Evolutionary conservation across 352 stramenopile genomes (phyloP).

Genomic region (Blastocystis hominis): DNA sequence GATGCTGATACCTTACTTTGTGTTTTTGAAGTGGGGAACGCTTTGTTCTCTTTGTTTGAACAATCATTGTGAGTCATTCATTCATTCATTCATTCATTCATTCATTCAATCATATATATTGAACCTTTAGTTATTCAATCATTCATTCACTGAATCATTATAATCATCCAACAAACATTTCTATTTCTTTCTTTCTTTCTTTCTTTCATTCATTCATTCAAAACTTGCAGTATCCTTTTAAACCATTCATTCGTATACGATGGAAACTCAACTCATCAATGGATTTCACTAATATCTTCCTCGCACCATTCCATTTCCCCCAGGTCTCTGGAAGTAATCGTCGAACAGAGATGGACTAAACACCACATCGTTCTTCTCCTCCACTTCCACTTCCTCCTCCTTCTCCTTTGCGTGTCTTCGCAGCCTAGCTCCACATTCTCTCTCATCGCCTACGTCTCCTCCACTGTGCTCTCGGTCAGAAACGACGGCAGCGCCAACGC

Average conservation of each 20-base stretch:
- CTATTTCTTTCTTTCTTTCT: no score
- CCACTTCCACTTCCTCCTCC: background rate
- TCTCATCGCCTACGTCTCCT: background rate
- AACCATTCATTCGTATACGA: no score
- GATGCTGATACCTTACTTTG: conserved; percentile 46
- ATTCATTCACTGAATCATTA: no score
- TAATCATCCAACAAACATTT: no score
- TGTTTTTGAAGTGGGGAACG: background rate
- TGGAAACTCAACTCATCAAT: no score
- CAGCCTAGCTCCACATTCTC: background rate
- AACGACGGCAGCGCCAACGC: background rate
- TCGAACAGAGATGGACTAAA: background rate
- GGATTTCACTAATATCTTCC: no score
- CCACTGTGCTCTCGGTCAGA: conserved; percentile 10
- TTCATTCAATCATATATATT: background rate
- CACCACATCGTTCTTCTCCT: background rate
- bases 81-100: no score
- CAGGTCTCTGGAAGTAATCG: background rate
- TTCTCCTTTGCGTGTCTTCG: background rate
- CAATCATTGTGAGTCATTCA: background rate
- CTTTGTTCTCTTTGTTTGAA: conserved; percentile 30
- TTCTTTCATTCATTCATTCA: no score
- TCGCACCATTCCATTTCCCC: background rate
- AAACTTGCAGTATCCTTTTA: no score
- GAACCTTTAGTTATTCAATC: background rate